These are phyloP conservation scores for Trypanosoma caninum DNA, from an alignment of 208 protist species.

Conservation along the genomic window DNA sequence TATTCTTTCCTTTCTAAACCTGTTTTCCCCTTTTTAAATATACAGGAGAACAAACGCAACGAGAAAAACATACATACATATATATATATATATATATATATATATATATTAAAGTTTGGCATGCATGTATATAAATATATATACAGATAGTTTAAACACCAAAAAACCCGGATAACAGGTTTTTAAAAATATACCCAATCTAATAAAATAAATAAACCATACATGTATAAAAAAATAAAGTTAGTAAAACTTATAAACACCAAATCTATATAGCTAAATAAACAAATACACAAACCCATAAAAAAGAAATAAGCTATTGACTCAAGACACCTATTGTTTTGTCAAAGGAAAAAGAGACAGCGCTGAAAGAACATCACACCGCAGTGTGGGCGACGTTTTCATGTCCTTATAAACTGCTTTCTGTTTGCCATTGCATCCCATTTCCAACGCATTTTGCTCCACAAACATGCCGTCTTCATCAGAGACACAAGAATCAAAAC, in stretches of 20 bases:
- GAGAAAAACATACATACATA: not conserved
- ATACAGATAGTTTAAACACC: not conserved
- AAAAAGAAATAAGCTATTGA: not conserved
- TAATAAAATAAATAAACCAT: constrained; percentile 19
- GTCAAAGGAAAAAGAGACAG: constrained; percentile 21
- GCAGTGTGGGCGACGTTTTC: not conserved
- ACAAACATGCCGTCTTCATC: constrained; percentile 17
- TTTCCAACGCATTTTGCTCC: not conserved
- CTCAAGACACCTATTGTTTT: not conserved
- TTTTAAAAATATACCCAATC: constrained; percentile 12
- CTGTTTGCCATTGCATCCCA: not conserved
- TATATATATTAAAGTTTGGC: constrained; percentile 12
- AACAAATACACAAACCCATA: constrained; percentile 9
- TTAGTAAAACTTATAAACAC: no score
- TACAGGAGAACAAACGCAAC: no score
- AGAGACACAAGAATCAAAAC: not conserved
- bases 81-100: constrained; percentile 4
- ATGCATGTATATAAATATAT: constrained; percentile 27
- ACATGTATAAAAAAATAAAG: constrained; percentile 8
- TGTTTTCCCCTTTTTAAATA: no score
- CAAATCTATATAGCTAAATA: no score
- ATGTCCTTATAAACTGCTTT: not conserved
- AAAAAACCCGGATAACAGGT: no score
- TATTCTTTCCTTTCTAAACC: no score
- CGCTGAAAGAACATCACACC: constrained; percentile 18